Evolutionary conservation across 1,284 basidiomycete species (phyloP), one percentile per base, ranked within the genome.

Genomic region (Pyrrhoderma lamaoense): DNA sequence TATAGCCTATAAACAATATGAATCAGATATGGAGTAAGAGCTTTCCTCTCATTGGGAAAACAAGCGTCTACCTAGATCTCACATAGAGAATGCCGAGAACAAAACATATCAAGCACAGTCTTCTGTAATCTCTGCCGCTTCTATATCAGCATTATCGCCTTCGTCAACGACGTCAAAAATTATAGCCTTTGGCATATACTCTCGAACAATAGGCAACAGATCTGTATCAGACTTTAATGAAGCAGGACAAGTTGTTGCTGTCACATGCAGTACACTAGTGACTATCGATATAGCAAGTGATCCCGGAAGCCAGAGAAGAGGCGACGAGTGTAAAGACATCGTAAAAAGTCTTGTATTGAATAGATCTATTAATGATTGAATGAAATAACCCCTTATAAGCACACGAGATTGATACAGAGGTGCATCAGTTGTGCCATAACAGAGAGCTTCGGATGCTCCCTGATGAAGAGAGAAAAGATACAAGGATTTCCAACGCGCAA

Each of bases 401-500:
- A 76, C 67, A n/a, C 79, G 70, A 8, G 82, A 80, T 62, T 84
- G 81, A 0, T 79, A 73, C 34, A 83, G 64, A 2, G 82, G 81
- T 2, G 71, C 69, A 34, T 84, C 79, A 36, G 80, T 72, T 1
- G 74, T 71, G 13, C 76, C 79, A 55, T 77, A 84, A 18, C 76
- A 67, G 22, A 85, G 67, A 2, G 82, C 77, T 8, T 79, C 79
- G 3, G 74, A 74, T 13, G 81, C 81, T 18, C 79, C 80, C 76
- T 79, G 61, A 3, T n/a, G n/a, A n/a, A n/a, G n/a, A n/a, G n/a
- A n/a, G n/a, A n/a, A n/a, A n/a, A n/a, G n/a, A n/a, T n/a, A n/a
- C n/a, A n/a, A n/a, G n/a, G n/a, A n/a, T n/a, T n/a, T n/a, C n/a
- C n/a, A n/a, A n/a, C n/a, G n/a, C n/a, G n/a, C n/a, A n/a, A n/a